Evolutionary conservation across 2,329 filamentous ascomycete genomes (phyloP).

Genomic region (Elsinoe ampelina): DNA sequence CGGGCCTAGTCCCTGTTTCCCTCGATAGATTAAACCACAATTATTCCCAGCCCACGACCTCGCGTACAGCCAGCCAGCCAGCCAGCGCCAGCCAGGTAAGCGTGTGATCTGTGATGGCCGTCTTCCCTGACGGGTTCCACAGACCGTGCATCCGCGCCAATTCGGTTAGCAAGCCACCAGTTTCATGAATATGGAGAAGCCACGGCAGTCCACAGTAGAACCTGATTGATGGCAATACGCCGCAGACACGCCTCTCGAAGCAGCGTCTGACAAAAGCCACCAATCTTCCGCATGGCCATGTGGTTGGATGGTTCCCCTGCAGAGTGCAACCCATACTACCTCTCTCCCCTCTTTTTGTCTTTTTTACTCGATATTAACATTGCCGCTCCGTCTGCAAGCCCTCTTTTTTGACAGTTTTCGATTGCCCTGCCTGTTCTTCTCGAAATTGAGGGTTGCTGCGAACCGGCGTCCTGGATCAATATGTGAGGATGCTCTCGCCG

Average conservation of each 20-base stretch:
- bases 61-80: too few relatives aligned
- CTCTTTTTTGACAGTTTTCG: not conserved
- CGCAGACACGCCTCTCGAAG: too few relatives aligned
- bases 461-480: slow-evolving; percentile 1
- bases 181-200: slow-evolving; percentile 1
- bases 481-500: slow-evolving; percentile 4
- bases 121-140: slow-evolving; percentile 6
- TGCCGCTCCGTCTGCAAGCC: not conserved
- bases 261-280: not conserved
- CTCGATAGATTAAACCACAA: not conserved
- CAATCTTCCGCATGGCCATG: not conserved
- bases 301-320: not conserved
- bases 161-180: slow-evolving; percentile 9
- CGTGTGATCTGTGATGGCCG: not conserved
- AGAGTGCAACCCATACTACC: not conserved
- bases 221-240: not conserved
- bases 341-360: not conserved
- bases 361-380: not conserved
- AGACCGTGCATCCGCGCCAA: not conserved
- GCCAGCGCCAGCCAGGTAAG: not conserved
- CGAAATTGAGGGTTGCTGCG: not conserved
- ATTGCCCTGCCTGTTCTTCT: not conserved
- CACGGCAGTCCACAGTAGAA: not conserved
- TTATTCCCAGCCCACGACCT: not conserved
- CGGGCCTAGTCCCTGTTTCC: not conserved